These are phyloP conservation scores for Amanita rubescens DNA, from an alignment of 768 basidiomycete species.

Conservation along the genomic window DNA sequence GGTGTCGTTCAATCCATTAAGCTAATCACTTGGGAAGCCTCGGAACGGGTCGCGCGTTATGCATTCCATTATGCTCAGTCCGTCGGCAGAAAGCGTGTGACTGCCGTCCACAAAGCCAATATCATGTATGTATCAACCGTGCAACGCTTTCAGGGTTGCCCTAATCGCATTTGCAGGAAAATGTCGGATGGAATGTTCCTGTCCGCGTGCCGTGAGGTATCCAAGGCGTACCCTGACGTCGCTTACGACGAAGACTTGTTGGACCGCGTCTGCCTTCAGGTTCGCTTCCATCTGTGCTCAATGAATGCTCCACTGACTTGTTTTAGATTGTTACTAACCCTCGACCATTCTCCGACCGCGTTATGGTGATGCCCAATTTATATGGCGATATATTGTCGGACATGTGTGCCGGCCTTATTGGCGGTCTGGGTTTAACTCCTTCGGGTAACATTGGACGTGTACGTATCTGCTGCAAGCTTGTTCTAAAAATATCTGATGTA, in stretches of 20 bases:
- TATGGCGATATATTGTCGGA: constrained; percentile 95
- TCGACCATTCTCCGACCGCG: constrained; percentile 85
- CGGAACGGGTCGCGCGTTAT: constrained; percentile 96
- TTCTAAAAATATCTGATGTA: constrained; percentile 5
- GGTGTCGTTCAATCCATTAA: constrained; percentile 99
- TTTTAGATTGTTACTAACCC: constrained; percentile 86
- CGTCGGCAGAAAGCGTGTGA: constrained; percentile 84
- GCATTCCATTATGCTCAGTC: constrained; percentile 97
- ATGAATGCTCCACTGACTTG: background rate
- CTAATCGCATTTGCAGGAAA: constrained; percentile 55
- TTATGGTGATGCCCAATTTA: constrained; percentile 99
- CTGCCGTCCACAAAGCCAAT: constrained; percentile 98
- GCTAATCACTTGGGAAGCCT: constrained; percentile 98
- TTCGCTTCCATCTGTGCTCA: constrained; percentile 21
- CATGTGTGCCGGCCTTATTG: constrained; percentile 98
- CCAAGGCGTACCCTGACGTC: constrained; percentile 91
- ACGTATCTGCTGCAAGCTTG: constrained; percentile 17
- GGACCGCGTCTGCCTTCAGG: constrained; percentile 93
- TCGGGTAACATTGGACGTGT: constrained; percentile 96
- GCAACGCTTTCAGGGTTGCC: background rate
- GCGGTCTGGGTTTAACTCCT: constrained; percentile 93
- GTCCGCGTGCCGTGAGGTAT: constrained; percentile 92
- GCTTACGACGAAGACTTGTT: constrained; percentile 95
- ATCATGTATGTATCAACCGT: constrained; percentile 72
- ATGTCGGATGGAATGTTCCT: constrained; percentile 99